Base-by-base conservation (phyloP, 2,329 filamentous ascomycete species). In the Ilyonectria mors-panacis region DNA sequence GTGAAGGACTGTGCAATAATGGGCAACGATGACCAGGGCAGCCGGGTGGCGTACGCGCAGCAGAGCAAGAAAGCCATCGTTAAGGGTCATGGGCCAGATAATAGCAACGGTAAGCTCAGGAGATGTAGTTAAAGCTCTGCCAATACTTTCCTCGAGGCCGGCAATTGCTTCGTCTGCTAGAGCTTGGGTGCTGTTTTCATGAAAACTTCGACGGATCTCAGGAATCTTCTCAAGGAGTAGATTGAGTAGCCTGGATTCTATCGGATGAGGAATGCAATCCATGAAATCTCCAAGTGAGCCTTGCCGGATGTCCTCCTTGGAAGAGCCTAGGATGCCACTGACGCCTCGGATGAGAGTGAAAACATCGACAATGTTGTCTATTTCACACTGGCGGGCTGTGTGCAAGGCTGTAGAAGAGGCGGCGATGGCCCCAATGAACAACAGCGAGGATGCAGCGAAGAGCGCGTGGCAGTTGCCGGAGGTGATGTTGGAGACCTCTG, bases 91-190 rank as follows among this genome's bases (percentile, higher is more conserved):
- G 9, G 62, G 55, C 62, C 62, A 64, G 9, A 59, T 26, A 15
- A 64, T 37, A 30, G 55, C 62, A 13, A 64, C 62, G 15, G 51
- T 64, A 6, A 64, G 55, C 55, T 59, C 62, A 6, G 62, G 62
- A 47, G 47, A 12, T 8, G 47, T n/a, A 4, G 62, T n/a, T 8
- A 44, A 64, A 17, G 62, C 47, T 33, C 10, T 64, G 19, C 7
- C 35, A 3, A 37, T 21, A 33, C 47, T 26, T 10, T 39, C 44
- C 15, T 6, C 21, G 2, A 59, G 44, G 21, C 28, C 9, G 6
- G 23, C 12, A 23, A 37, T 19, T 9, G 55, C 55, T n/a, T 48
- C 55, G 7, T 30, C 19, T 10, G 42, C 28, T 33, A 48, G n/a
- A 13, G n/a, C 21, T 10, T 9, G 13, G n/a, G 6, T 12, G 4